phyloP scores from a whole-genome alignment of 805 yeast genomes.

The Maudiozyma bulderi region DNA sequence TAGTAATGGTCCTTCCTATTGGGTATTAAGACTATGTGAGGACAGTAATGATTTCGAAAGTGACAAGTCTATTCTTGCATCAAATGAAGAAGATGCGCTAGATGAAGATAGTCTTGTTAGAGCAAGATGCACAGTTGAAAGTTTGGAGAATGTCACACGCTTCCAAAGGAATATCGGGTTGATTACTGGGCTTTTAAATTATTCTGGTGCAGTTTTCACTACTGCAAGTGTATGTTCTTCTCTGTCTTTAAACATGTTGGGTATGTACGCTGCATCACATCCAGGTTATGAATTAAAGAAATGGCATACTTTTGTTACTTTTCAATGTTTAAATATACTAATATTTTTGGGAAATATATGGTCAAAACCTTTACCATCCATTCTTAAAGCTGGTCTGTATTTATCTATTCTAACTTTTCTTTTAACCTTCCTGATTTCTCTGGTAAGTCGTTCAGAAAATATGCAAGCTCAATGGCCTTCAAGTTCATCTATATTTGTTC shows the following conservation, averaged over 20 bases:
- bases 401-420: constrained; percentile 44
- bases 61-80: not conserved
- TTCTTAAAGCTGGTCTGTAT: constrained; percentile 43
- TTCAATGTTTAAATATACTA: constrained; percentile 36
- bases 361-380: constrained; percentile 42
- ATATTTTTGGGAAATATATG: constrained; percentile 41
- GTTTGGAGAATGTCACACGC: not conserved
- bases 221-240: constrained; percentile 51
- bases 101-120: too few relatives aligned
- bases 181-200: constrained; percentile 43
- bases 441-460: constrained; percentile 43
- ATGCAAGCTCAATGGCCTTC: constrained; percentile 30
- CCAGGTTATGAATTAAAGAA: constrained; percentile 32
- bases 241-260: constrained; percentile 42
- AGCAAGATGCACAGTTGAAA: not conserved
- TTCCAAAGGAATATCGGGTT: constrained; percentile 35
- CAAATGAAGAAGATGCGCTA: not conserved
- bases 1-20: constrained; percentile 52
- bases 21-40: constrained; percentile 36
- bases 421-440: constrained; percentile 43
- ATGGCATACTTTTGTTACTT: constrained; percentile 49
- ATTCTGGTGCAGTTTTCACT: constrained; percentile 38
- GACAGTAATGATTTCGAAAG: not conserved
- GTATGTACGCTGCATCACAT: constrained; percentile 36
- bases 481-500: constrained; percentile 44